Evolutionary conservation across 495 filamentous ascomycete genomes (phyloP).

Genomic region (Chaetomium cochliodes): DNA sequence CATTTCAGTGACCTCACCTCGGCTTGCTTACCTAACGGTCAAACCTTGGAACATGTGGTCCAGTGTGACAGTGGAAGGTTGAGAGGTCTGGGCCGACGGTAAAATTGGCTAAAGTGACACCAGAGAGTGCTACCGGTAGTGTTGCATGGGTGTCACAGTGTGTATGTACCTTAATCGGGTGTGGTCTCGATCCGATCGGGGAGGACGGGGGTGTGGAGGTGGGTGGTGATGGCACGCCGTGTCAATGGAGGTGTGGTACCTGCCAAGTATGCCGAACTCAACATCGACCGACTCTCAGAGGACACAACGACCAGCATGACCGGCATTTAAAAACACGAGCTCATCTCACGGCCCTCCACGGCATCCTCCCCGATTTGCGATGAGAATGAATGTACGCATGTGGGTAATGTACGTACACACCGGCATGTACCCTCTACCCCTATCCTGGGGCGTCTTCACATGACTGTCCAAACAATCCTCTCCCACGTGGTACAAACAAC

Average conservation of each 20-base stretch:
- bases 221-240: slow-evolving; percentile 3
- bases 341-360: neutral
- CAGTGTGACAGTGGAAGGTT: neutral
- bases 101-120: slow-evolving; percentile 8
- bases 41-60: neutral
- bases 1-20: neutral
- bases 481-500: slow-evolving; percentile 7
- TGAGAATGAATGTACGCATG: too few species aligned
- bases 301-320: neutral
- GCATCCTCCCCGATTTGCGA: neutral
- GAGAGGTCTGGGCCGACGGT: slow-evolving; percentile 11
- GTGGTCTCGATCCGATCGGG: slow-evolving; percentile 9
- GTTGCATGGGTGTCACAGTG: neutral
- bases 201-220: neutral
- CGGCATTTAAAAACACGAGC: neutral
- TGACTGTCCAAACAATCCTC: neutral
- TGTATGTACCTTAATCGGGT: neutral
- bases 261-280: slow-evolving; percentile 7
- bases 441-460: neutral
- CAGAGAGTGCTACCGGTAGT: slow-evolving; percentile 4
- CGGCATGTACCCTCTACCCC: neutral
- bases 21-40: neutral
- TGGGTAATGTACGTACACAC: neutral
- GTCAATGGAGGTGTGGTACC: neutral
- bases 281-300: slow-evolving; percentile 1